A percentile compares a stretch with the other conserved stretches of the same genome.
These are phyloP conservation scores for Eutypa lata DNA, from an alignment of 2,329 filamentous ascomycete species.

Conservation along the genomic window DNA sequence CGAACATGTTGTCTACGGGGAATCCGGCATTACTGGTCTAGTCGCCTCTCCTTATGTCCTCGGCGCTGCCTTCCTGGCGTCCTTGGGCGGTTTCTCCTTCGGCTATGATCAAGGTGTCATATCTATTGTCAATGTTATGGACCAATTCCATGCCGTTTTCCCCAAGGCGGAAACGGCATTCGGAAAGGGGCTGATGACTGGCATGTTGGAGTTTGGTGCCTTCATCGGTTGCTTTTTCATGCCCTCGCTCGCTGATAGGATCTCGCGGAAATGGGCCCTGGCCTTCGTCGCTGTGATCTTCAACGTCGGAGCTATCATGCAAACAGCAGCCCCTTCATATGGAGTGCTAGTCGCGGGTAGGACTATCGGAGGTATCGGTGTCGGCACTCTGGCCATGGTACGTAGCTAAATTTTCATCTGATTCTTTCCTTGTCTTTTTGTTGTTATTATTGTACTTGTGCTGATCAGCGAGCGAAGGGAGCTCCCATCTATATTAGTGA, in stretches of 20 bases:
- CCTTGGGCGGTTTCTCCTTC: conserved; percentile 44
- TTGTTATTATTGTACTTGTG: no score
- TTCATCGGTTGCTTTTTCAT: conserved; percentile 33
- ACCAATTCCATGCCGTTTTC: conserved; percentile 38
- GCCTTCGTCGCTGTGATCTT: conserved; percentile 36
- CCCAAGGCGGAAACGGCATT: conserved; percentile 32
- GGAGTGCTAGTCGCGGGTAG: conserved; percentile 24
- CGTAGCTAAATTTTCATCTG: background rate
- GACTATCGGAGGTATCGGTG: conserved; percentile 27
- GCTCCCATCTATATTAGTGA: conserved; percentile 25
- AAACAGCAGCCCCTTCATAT: conserved; percentile 26
- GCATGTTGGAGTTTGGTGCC: conserved; percentile 39
- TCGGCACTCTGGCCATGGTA: conserved; percentile 27
- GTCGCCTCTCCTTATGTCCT: conserved; percentile 32
- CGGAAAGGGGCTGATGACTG: conserved; percentile 38
- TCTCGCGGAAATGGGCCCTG: conserved; percentile 41
- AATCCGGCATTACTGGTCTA: background rate
- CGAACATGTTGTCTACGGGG: background rate
- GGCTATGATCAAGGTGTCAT: conserved; percentile 38
- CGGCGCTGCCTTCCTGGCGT: conserved; percentile 39
- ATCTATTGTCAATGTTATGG: conserved; percentile 41
- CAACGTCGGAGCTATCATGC: conserved; percentile 40
- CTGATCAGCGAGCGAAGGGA: no score
- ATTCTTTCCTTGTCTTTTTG: conserved; percentile 3
- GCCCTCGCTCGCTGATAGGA: conserved; percentile 36